A percentile compares a stretch with the other conserved stretches of the same genome.
Evolutionary conservation across 805 yeast species (phyloP).

Genomic region (Monosporozyma siamensis): DNA sequence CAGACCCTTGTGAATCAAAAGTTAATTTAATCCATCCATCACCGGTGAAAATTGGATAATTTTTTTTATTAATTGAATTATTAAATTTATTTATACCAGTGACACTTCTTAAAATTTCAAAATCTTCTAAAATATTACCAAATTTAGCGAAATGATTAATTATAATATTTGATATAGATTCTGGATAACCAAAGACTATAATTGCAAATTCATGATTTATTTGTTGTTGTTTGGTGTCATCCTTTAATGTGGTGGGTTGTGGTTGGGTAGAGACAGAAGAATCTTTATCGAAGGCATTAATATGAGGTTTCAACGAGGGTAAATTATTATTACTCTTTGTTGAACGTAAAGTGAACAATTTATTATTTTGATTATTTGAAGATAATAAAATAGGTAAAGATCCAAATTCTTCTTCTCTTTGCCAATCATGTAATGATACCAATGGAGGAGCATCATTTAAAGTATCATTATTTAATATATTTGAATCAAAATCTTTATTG

Average conservation of each 20-base stretch:
- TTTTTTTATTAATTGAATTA: constrained; percentile 14
- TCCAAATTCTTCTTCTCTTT: constrained; percentile 31
- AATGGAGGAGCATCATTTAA: constrained; percentile 36
- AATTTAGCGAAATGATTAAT: constrained; percentile 67
- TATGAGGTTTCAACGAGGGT: neutral
- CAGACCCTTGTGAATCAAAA: constrained; percentile 64
- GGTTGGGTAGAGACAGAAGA: neutral
- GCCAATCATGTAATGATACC: constrained; percentile 34
- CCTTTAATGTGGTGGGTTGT: neutral
- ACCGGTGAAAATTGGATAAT: constrained; percentile 71
- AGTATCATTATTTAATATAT: constrained; percentile 3
- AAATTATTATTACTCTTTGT: neutral
- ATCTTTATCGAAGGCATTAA: constrained; percentile 2
- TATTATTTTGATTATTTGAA: neutral
- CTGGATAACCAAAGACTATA: constrained; percentile 83
- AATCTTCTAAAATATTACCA: constrained; percentile 72
- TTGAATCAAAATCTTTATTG: constrained; percentile 1
- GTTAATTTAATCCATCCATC: constrained; percentile 88
- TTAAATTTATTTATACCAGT: constrained; percentile 25
- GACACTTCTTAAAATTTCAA: constrained; percentile 36
- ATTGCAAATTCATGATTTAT: constrained; percentile 48
- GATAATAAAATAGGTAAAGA: constrained; percentile 6
- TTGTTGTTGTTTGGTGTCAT: constrained; percentile 1
- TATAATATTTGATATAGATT: constrained; percentile 55
- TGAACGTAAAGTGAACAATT: neutral